A percentile compares a stretch with the other conserved stretches of the same genome.
Conservation (phyloP, 805 yeast genomes). For the Hagleromyces aurorensis region DNA sequence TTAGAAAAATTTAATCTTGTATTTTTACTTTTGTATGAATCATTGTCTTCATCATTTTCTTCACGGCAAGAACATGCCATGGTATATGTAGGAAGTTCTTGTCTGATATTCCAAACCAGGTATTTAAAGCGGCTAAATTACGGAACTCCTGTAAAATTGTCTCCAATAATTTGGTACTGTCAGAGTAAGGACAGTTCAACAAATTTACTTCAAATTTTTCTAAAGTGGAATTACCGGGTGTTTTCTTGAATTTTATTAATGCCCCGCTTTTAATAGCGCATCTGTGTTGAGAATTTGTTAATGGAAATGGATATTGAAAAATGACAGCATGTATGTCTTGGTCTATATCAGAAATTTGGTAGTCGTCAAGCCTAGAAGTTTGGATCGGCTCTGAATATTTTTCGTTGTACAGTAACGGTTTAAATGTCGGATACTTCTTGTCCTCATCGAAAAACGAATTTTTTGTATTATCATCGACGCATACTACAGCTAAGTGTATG, state of each 20-base stretch:
- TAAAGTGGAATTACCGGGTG: constrained; percentile 21
- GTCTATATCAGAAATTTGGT: constrained; percentile 40
- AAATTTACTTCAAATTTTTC: constrained; percentile 54
- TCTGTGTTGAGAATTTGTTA: constrained; percentile 63
- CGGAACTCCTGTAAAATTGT: constrained; percentile 53
- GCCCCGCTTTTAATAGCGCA: constrained; percentile 68
- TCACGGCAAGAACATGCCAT: constrained; percentile 67
- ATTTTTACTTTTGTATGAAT: constrained; percentile 47
- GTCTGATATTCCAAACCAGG: constrained; percentile 34
- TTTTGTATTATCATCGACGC: constrained; percentile 56
- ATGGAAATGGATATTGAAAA: constrained; percentile 53
- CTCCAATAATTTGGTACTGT: constrained; percentile 49
- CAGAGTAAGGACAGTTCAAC: constrained; percentile 64
- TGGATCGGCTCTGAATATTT: constrained; percentile 13
- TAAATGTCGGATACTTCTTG: constrained; percentile 30
- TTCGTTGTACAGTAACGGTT: constrained; percentile 27
- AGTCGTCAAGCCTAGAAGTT: constrained; percentile 18
- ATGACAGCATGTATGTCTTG: constrained; percentile 50
- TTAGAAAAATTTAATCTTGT: constrained; percentile 3
- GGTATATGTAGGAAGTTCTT: constrained; percentile 43
- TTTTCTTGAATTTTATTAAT: constrained; percentile 36
- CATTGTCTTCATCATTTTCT: constrained; percentile 48
- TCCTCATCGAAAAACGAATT: constrained; percentile 29
- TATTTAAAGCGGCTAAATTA: constrained; percentile 38
- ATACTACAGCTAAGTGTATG: constrained; percentile 58